Base-by-base conservation (phyloP, 495 filamentous ascomycete genomes). In the Wilcoxina mikolae region DNA sequence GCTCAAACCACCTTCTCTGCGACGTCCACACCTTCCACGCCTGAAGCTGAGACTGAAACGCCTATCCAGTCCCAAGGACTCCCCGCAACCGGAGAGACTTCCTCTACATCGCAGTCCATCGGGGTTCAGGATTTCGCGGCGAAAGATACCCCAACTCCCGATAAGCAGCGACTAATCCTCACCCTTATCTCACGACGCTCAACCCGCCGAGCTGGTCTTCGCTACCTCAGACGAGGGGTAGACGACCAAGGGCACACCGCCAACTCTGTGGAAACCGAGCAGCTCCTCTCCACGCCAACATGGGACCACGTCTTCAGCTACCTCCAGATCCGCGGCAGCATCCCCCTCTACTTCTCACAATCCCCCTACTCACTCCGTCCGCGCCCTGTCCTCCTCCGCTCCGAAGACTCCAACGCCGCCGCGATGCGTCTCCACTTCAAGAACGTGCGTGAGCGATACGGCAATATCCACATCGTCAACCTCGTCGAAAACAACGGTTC, bases 231-330 rank as follows among this genome's bases (percentile, higher is more conserved):
- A n/a, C 80, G 90, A 31, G 90, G 90, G 18, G 76, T 94, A 4
- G 87, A 96, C 64, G 85, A 95, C 49, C 75, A 83, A 23, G 91
- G 90, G 0, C 77, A 87, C 55, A 79, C 81, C 3, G 90, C 90
- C n/a, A 96, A 96, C 61, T 78, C 71, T 3, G 90, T 95, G 26
- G 90, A 96, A 69, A 89, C 88, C 2, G 91, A 95, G 65, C 90
- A 96, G 63, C 83, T 96, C 29, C 75, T 96, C 5, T 87, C 85
- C 0, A 74, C 73, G 9, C 66, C 74, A 2, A 60, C 73, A 0
- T 73, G 74, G 4, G 74, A 71, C 18, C 84, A 80, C 58, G 70
- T 83, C 5, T 85, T 84, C 68, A 91, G 87, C 0, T 93, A 91
- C 57, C 70, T 88, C 11, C 90, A 96, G 65, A 72, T 85, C 18